These are phyloP conservation scores for Penicillium fuscoglaucum DNA, from an alignment of 2,329 filamentous ascomycete species.

Conservation along the genomic window DNA sequence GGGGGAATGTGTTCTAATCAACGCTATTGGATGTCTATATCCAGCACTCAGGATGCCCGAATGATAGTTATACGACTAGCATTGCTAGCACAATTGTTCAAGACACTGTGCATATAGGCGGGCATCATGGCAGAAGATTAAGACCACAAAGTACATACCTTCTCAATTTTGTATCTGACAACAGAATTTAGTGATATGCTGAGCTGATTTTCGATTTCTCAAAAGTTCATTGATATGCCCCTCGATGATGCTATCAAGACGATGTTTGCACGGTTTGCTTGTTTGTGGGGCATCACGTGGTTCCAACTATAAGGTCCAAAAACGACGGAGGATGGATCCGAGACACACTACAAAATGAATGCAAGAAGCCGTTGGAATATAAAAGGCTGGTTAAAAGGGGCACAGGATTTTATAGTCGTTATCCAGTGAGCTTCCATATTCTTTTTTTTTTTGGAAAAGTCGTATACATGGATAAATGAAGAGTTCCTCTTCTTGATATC, in stretches of 20 bases:
- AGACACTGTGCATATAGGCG: not conserved
- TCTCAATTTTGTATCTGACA: not conserved
- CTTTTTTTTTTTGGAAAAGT: not conserved
- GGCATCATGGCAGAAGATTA: not conserved
- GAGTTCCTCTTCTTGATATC: not conserved
- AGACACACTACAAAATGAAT: not conserved
- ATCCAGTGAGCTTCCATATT: not conserved
- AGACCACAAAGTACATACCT: not conserved
- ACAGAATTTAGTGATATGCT: not conserved
- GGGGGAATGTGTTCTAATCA: not conserved
- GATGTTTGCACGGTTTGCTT: slow-evolving; percentile 6
- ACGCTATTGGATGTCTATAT: not conserved
- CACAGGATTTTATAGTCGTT: rapidly evolving
- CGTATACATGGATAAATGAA: not conserved
- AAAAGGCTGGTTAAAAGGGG: not conserved
- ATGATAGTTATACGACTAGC: not conserved
- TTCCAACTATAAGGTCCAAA: not conserved
- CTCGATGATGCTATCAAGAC: slow-evolving; percentile 22
- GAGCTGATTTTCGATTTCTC: not conserved
- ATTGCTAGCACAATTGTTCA: not conserved
- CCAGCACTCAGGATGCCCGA: not conserved
- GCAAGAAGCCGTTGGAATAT: not conserved
- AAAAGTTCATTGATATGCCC: slow-evolving; percentile 12
- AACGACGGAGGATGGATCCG: not conserved
- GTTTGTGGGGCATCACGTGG: not conserved